Evolutionary conservation across 768 basidiomycete species (phyloP), one percentile per base, ranked within the genome.

Genomic region (Boletus coccyginus): DNA sequence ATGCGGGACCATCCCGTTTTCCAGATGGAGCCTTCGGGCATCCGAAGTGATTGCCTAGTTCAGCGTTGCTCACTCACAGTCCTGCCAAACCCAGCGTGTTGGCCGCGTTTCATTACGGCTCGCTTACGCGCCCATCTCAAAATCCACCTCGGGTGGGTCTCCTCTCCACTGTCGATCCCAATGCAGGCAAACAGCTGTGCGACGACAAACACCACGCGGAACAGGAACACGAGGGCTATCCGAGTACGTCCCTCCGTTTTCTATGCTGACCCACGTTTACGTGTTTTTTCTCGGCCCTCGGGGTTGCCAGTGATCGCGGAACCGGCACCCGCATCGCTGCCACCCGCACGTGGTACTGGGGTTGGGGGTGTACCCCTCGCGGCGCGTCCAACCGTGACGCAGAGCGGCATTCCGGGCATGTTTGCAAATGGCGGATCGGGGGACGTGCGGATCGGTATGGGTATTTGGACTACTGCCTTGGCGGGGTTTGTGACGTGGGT

Each of bases 61-160:
- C 29, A 32, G 41, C 27, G 46, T 47, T 35, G 24, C 62, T 58
- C n/a, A 50, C 53, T 29, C 33, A 32, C 16, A 29, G 14, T 16
- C 7, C 31, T 29, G 31, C 17, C 40, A 27, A 48, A 55, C 41
- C n/a, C 60, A 89, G 90, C 14, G 86, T 84, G 8, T 63, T 90
- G 17, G 78, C 83, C 12, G 73, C 87, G 21, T 91, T 83, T 66
- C 81, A 90, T 68, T 90, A 82, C 65, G 90, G 90, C 8, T 88
- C 90, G 61, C 66, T 90, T 40, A 80, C 80, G 0, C 78, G 84
- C 55, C 89, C 89, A 1, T 87, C 86, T 1, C 72, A 72, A 55
- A 87, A 90, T 64, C 80, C 81, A 3, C 85, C 90, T 2, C 81
- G 82, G 12, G 79, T 91, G 42, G 90, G 89, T 11, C 76, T 92